Evolutionary conservation across 768 basidiomycete genomes (phyloP).

Genomic region (Hebeloma cylindrosporum): DNA sequence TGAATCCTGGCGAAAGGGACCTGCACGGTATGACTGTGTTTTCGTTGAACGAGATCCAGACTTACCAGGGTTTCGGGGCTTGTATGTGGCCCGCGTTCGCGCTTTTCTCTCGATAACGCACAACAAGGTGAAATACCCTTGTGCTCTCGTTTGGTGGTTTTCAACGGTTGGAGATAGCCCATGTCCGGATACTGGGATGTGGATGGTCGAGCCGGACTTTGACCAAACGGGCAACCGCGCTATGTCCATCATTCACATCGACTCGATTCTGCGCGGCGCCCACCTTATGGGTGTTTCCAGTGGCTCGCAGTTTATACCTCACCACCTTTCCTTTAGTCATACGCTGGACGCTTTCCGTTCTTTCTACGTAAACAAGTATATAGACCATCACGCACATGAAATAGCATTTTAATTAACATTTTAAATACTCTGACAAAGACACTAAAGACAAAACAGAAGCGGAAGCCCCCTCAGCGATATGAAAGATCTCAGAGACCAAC

Average conservation of each 20-base stretch:
- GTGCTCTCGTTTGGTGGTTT: slow-evolving; percentile 30
- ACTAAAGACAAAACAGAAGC: too few relatives aligned
- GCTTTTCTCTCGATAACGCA: slow-evolving; percentile 26
- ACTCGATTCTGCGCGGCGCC: slow-evolving; percentile 29
- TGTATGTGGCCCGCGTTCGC: slow-evolving; percentile 24
- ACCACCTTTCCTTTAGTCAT: slow-evolving; percentile 18
- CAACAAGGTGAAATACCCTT: slow-evolving; percentile 17
- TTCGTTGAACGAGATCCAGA: slow-evolving; percentile 19
- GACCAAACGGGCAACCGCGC: not conserved
- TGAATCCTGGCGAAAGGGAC: slow-evolving; percentile 26
- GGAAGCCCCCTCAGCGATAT: too few relatives aligned
- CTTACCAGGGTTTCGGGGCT: slow-evolving; percentile 22
- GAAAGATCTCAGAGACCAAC: too few relatives aligned
- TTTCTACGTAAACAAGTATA: too few relatives aligned
- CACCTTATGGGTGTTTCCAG: slow-evolving; percentile 31
- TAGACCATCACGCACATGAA: slow-evolving; percentile 32
- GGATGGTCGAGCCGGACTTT: slow-evolving; percentile 27
- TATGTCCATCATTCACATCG: slow-evolving; percentile 27
- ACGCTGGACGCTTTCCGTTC: slow-evolving; percentile 27
- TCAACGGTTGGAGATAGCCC: slow-evolving; percentile 21
- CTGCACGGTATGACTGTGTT: slow-evolving; percentile 27
- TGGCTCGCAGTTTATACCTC: slow-evolving; percentile 12
- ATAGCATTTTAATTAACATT: slow-evolving; percentile 9
- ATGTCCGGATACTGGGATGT: slow-evolving; percentile 28
- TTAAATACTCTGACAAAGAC: too few relatives aligned